phyloP scores from a whole-genome alignment of 2,329 filamentous ascomycete species.

The Paraphaeosphaeria minitans region DNA sequence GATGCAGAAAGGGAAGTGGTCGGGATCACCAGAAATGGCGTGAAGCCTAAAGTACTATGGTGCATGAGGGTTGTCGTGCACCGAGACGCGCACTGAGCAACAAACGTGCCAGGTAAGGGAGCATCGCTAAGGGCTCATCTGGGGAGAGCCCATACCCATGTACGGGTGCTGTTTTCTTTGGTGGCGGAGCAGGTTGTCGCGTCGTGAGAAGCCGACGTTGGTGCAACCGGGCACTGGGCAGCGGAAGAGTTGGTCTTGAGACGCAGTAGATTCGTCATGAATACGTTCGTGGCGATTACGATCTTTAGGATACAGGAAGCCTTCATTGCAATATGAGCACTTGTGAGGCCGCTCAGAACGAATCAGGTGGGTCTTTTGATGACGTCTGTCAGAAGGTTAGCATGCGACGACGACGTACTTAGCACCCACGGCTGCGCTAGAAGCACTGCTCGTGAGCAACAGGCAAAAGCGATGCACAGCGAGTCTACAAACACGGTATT shows the following conservation, averaged over 20 bases:
- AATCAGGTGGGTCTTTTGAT: constrained; percentile 36
- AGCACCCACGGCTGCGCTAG: neutral
- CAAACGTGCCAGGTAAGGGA: neutral
- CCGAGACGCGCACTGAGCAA: neutral
- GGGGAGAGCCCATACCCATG: constrained; percentile 14
- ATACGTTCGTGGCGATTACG: constrained; percentile 35
- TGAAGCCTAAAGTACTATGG: neutral
- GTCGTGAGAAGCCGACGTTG: constrained; percentile 41
- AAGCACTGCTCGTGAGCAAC: neutral
- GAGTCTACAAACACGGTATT: constrained; percentile 1
- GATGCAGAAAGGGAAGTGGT: neutral
- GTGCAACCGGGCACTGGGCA: constrained; percentile 35
- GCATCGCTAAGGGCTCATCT: neutral
- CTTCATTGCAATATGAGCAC: constrained; percentile 35
- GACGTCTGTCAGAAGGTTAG: constrained; percentile 33
- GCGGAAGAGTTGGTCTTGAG: constrained; percentile 22
- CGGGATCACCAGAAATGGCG: neutral
- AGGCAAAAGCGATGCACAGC: neutral
- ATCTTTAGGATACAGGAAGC: constrained; percentile 45
- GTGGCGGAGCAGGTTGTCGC: constrained; percentile 43
- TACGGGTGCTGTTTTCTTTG: constrained; percentile 35
- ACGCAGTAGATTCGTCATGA: constrained; percentile 27
- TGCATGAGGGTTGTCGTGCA: neutral
- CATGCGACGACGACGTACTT: constrained; percentile 2
- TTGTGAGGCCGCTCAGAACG: constrained; percentile 38